Percentiles rank a stretch among this genome's conserved stretches.
Conservation (phyloP, 2,329 filamentous ascomycete species). For the Fusarium brevicatenulatum region DNA sequence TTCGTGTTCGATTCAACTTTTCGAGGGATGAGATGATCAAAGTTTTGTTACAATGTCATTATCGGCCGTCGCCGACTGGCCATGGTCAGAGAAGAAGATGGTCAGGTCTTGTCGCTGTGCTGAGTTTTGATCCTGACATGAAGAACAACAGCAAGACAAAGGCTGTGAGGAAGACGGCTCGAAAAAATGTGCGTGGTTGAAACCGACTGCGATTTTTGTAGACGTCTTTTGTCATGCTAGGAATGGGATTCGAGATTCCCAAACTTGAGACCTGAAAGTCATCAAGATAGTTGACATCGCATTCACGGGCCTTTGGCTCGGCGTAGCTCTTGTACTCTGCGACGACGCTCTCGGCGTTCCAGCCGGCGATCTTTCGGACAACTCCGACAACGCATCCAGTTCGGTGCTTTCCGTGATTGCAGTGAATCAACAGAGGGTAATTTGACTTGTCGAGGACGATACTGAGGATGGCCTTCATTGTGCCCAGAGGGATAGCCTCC, state of each 20-base stretch:
- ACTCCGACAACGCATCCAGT: constrained; percentile 90
- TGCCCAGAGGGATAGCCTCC: constrained; percentile 70
- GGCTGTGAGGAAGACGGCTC: constrained; percentile 55
- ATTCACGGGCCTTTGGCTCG: constrained; percentile 67
- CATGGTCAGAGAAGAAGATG: constrained; percentile 19
- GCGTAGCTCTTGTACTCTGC: constrained; percentile 79
- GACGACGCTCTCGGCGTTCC: constrained; percentile 70
- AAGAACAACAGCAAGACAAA: constrained; percentile 57
- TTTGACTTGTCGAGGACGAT: constrained; percentile 78
- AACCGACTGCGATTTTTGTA: constrained; percentile 32
- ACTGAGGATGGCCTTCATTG: constrained; percentile 76
- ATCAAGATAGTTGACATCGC: constrained; percentile 68
- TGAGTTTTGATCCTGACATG: constrained; percentile 50
- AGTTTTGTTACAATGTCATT: background rate
- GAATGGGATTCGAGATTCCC: constrained; percentile 11
- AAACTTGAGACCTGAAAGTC: constrained; percentile 59
- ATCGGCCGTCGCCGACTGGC: too few species aligned
- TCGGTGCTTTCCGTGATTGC: constrained; percentile 94
- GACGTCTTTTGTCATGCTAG: background rate
- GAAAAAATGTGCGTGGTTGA: constrained; percentile 53
- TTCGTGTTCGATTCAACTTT: background rate
- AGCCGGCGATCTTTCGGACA: constrained; percentile 77
- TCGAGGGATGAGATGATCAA: background rate
- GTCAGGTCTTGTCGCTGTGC: constrained; percentile 19
- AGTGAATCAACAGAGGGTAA: constrained; percentile 86